Percentiles rank a stretch among this genome's conserved stretches.
Conservation (phyloP, 2,329 filamentous ascomycete species). For the Cordyceps javanica region DNA sequence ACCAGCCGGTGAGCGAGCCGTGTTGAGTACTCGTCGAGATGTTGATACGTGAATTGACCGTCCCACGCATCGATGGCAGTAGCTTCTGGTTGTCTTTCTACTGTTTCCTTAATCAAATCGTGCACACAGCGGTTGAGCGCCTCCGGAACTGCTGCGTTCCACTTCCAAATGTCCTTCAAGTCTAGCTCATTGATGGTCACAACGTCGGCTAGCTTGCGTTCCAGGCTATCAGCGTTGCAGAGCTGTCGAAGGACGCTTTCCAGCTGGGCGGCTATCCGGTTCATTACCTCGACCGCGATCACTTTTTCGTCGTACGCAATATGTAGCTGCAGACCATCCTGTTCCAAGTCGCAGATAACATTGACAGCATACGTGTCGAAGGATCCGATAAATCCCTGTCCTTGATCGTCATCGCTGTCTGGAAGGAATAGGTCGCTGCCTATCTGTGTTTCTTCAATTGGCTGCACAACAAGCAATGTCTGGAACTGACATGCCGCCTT, state of each 20-base stretch:
- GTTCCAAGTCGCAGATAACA: constrained; percentile 1
- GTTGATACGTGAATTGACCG: constrained; percentile 17
- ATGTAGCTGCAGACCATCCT: constrained; percentile 1
- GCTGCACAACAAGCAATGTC: constrained; percentile 17
- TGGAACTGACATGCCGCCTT: constrained; percentile 17
- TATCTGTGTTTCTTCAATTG: neutral
- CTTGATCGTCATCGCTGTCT: neutral
- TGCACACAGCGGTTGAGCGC: constrained; percentile 1
- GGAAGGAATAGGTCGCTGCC: constrained; percentile 1
- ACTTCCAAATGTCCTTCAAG: constrained; percentile 3
- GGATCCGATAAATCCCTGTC: neutral
- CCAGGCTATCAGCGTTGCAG: constrained; percentile 2
- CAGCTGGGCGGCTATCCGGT: neutral
- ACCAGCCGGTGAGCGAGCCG: constrained; percentile 15
- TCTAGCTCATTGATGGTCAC: neutral
- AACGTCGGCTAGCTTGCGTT: neutral
- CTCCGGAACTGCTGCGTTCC: constrained; percentile 5
- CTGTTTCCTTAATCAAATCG: neutral
- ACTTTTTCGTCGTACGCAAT: neutral
- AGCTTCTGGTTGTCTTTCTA: constrained; percentile 9
- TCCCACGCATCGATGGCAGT: constrained; percentile 21
- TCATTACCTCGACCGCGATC: neutral
- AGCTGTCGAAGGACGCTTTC: constrained; percentile 11
- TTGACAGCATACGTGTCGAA: constrained; percentile 5
- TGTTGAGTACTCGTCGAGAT: constrained; percentile 18